A percentile compares a stretch with the other conserved stretches of the same genome.
Evolutionary conservation across 768 basidiomycete species (phyloP).

Genomic region (Pulveroboletus ravenelii): DNA sequence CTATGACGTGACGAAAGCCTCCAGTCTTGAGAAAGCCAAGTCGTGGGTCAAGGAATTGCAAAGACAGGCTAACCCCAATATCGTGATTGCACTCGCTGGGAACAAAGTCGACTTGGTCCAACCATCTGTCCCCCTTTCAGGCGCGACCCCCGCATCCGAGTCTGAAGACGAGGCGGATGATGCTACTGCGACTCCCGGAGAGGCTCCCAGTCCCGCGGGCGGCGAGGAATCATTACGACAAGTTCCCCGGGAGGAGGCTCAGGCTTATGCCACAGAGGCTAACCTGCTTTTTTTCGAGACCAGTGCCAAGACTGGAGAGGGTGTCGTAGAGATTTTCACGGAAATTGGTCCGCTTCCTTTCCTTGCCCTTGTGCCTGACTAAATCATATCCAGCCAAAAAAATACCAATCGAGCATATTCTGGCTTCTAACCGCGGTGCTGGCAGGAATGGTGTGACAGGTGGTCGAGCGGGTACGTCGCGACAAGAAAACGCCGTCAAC

Average conservation of each 20-base stretch:
- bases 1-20: conserved; percentile 94
- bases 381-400: conserved; percentile 59
- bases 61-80: conserved; percentile 97
- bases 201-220: conserved; percentile 45
- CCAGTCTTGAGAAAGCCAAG: conserved; percentile 96
- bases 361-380: not conserved
- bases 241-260: conserved; percentile 91
- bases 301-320: conserved; percentile 94
- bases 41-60: conserved; percentile 99
- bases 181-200: conserved; percentile 83
- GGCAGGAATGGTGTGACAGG: conserved; percentile 58
- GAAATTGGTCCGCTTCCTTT: conserved; percentile 74
- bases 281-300: conserved; percentile 96
- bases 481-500: conserved; percentile 57
- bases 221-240: conserved; percentile 77
- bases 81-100: conserved; percentile 96
- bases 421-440: conserved; percentile 72
- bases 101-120: conserved; percentile 95
- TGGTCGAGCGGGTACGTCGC: conserved; percentile 45
- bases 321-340: conserved; percentile 94
- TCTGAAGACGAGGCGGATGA: conserved; percentile 90
- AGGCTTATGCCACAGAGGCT: conserved; percentile 94
- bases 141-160: conserved; percentile 51
- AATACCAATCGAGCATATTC: conserved; percentile 89
- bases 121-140: conserved; percentile 49